Evolutionary conservation across 176 grass and related monocot species (phyloP), one percentile per base, ranked within the genome.

Genomic region (Oryza meyeriana): DNA sequence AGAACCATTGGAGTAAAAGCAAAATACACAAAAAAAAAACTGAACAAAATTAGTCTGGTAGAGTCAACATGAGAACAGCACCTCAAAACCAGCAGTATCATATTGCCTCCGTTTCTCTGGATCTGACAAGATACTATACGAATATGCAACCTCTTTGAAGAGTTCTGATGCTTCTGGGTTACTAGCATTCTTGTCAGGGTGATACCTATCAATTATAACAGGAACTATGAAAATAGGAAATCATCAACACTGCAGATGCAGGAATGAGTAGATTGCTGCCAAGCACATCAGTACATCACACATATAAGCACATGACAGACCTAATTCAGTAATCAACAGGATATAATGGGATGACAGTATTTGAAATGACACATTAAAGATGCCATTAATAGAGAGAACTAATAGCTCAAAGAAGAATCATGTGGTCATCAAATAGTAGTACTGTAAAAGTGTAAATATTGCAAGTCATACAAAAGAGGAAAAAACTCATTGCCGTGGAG

Each of bases 91-190:
- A 76, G 96, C 90, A 77, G 96, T 91, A 81, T 98, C 96, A 75
- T 93, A 98, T 76, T 95, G 96, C 81, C 96, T 95, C 76, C 90
- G 88, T 91, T 98, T 98, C 78, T 98, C 96, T 67, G 93, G 93
- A 78, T 98, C 96, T 66, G 96, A 98, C 80, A 98, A 86, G 76
- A 98, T 98, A 80, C 93, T 93, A 82, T 98, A 98, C 28, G 96
- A 98, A 93, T 95, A 98, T 82, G 96, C 93, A 76, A 98, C 96
- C 90, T 98, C 96, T 91, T 98, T 98, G 81, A 98, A 98, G 79
- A 95, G 96, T 59, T 98, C 96, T 58, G 96, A 98, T 2, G 96
- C 89, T 88, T 98, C 96, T 78, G 96, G 92, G 76, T 98, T 95
- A 83, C 96, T 98, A 47, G 66, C 90, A 75, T 98, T 98, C 71